Percentiles rank a stretch among this genome's conserved stretches.
phyloP scores from a whole-genome alignment of 2,329 filamentous ascomycete species.

The Epichloe glyceriae region DNA sequence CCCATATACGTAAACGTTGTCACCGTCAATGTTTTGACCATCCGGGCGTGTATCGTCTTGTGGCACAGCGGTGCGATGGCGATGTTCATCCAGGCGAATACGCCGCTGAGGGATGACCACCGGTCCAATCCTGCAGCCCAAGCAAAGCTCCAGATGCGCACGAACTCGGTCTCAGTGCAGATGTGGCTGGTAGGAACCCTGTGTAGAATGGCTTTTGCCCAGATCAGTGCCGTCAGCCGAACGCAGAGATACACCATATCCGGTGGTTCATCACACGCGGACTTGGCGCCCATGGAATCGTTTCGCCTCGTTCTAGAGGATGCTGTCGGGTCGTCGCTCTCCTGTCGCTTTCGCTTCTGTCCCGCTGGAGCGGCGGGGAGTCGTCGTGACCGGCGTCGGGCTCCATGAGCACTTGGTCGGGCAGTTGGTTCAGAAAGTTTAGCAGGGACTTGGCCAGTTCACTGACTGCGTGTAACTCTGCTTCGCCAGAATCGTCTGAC shows the following conservation, averaged over 20 bases:
- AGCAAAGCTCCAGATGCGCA: slow-evolving; percentile 30
- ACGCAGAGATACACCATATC: slow-evolving; percentile 35
- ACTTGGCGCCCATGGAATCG: slow-evolving; percentile 1
- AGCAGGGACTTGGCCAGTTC: slow-evolving; percentile 27
- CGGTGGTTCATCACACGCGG: slow-evolving; percentile 12
- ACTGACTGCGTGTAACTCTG: slow-evolving; percentile 26
- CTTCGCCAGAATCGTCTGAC: slow-evolving; percentile 19
- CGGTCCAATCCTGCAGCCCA: slow-evolving; percentile 33
- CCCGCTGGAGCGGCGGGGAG: background rate
- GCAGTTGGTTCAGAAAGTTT: slow-evolving; percentile 23
- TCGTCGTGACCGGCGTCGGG: background rate
- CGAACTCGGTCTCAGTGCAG: slow-evolving; percentile 26
- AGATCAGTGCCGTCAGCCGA: slow-evolving; percentile 32
- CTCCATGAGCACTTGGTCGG: slow-evolving; percentile 14
- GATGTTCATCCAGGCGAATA: slow-evolving; percentile 36
- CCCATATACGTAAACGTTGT: slow-evolving; percentile 31
- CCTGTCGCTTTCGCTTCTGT: slow-evolving; percentile 8
- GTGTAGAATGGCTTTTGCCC: slow-evolving; percentile 30
- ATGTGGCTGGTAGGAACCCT: slow-evolving; percentile 28
- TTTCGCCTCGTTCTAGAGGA: background rate
- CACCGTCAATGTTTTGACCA: slow-evolving; percentile 32
- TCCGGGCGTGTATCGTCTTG: slow-evolving; percentile 26
- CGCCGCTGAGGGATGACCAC: slow-evolving; percentile 34
- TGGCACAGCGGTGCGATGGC: slow-evolving; percentile 28
- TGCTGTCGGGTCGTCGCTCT: slow-evolving; percentile 1